Conservation (phyloP, 176 grass and related monocot genomes). For the Aegilops speltoides region DNA sequence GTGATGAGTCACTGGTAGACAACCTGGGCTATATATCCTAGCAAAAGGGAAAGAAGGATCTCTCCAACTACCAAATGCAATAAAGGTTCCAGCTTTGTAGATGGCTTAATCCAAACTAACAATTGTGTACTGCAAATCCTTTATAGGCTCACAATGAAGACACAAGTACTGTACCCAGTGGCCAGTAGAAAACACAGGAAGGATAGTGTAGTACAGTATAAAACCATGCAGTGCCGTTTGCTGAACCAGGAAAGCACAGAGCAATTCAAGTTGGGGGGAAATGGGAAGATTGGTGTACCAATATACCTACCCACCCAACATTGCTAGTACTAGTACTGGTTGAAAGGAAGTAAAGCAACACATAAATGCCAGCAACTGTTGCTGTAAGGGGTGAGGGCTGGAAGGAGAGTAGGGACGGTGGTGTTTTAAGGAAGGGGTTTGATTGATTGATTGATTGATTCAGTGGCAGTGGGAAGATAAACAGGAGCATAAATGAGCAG, state of each 20-base stretch:
- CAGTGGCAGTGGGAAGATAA: neutral
- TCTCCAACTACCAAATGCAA: conserved; percentile 35
- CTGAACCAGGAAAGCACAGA: neutral
- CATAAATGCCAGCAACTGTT: conserved; percentile 25
- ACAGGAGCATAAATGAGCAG: conserved; percentile 2
- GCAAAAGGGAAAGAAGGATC: conserved; percentile 23
- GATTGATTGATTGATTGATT: neutral
- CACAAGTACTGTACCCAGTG: neutral
- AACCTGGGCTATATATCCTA: conserved; percentile 19
- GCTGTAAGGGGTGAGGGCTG: conserved; percentile 16
- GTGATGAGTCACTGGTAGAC: conserved; percentile 10
- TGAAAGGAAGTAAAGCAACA: conserved; percentile 20
- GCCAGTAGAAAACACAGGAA: neutral
- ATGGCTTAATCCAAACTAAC: conserved; percentile 23
- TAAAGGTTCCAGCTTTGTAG: conserved; percentile 34
- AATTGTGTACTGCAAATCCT: conserved; percentile 6
- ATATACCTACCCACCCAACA: neutral
- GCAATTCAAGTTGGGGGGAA: neutral
- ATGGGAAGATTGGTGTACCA: neutral
- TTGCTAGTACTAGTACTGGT: neutral
- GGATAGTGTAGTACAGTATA: neutral
- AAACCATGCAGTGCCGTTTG: neutral
- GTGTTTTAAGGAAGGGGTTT: conserved; percentile 35
- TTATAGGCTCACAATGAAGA: neutral
- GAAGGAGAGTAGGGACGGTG: neutral